Percentiles rank a stretch among this genome's conserved stretches.
Evolutionary conservation across 2,329 filamentous ascomycete genomes (phyloP).

Genomic region (Cladobotryum protrusum): DNA sequence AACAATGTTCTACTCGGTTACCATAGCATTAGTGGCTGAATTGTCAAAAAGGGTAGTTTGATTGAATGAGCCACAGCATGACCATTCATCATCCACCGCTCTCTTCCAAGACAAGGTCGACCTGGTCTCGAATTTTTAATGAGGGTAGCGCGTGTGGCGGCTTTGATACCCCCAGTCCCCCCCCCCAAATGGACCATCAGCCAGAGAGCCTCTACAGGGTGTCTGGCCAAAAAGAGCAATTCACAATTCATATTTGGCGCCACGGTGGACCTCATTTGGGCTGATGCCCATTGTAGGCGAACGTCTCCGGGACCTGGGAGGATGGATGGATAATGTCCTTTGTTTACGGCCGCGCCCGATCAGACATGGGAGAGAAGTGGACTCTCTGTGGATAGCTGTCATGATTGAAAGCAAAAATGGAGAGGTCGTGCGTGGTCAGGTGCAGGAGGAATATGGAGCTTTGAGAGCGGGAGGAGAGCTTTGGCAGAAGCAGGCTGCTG

Average conservation of each 20-base stretch:
- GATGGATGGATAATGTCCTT: neutral
- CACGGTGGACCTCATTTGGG: constrained; percentile 10
- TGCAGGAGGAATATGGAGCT: too few relatives aligned
- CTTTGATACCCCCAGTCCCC: constrained; percentile 1
- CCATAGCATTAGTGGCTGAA: neutral
- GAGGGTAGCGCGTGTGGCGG: constrained; percentile 7
- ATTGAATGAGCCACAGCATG: constrained; percentile 1
- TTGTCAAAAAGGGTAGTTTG: constrained; percentile 2
- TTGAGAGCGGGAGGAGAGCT: too few relatives aligned
- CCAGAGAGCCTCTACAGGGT: constrained; percentile 7
- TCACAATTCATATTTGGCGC: constrained; percentile 1
- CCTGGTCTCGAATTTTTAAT: constrained; percentile 1
- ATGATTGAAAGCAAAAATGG: too few relatives aligned
- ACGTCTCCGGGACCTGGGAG: constrained; percentile 7
- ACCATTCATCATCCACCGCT: too few relatives aligned
- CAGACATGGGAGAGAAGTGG: neutral
- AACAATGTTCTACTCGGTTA: constrained; percentile 1
- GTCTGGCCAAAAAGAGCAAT: constrained; percentile 8
- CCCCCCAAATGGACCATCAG: constrained; percentile 2
- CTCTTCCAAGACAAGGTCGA: neutral
- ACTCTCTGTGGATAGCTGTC: too few relatives aligned
- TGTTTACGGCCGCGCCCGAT: constrained; percentile 7
- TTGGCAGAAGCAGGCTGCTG: too few relatives aligned
- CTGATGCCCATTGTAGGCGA: constrained; percentile 7
- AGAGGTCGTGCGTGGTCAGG: too few relatives aligned